Conservation (phyloP, 1,139 yeast genomes). For the Diutina catenulata region DNA sequence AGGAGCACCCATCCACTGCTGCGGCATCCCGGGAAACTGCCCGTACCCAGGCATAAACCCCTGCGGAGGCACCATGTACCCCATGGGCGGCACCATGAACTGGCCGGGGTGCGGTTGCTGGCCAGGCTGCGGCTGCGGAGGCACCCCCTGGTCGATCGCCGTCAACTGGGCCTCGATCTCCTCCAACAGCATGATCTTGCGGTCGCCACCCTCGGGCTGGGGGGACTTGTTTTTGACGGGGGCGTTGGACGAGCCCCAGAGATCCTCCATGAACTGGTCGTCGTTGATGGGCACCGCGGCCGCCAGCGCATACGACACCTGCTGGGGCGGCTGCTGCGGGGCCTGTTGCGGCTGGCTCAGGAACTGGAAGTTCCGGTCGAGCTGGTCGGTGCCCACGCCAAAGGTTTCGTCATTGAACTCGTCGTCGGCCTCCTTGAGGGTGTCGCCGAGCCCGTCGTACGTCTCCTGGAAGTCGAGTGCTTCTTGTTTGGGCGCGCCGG, state of each 20-base stretch:
- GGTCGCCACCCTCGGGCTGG: conserved; percentile 10
- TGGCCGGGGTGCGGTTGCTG: conserved; percentile 9
- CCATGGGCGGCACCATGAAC: conserved; percentile 2
- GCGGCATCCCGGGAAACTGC: conserved; percentile 20
- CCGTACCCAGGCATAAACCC: conserved; percentile 18
- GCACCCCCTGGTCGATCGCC: conserved; percentile 23
- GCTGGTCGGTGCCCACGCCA: conserved; percentile 41
- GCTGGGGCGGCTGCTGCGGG: conserved; percentile 11
- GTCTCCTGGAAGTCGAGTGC: conserved; percentile 73
- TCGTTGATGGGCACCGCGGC: conserved; percentile 19
- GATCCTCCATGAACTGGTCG: conserved; percentile 38
- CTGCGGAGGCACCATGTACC: conserved; percentile 8
- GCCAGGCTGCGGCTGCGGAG: conserved; percentile 13
- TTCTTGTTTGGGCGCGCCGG: conserved; percentile 26
- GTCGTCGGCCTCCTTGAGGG: conserved; percentile 59
- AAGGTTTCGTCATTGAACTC: conserved; percentile 83
- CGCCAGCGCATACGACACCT: conserved; percentile 9
- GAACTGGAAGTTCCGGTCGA: conserved; percentile 70
- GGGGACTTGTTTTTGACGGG: conserved; percentile 8
- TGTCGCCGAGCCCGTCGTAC: conserved; percentile 65
- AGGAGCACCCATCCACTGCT: conserved; percentile 18
- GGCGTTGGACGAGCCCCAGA: conserved; percentile 27
- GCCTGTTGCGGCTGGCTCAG: conserved; percentile 29
- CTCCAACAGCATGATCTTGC: conserved; percentile 51
- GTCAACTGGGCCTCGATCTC: conserved; percentile 70